Percentiles rank a stretch among this genome's conserved stretches.
Evolutionary conservation across 441 rosid genomes (phyloP).

Genomic region (Populus hybrid): DNA sequence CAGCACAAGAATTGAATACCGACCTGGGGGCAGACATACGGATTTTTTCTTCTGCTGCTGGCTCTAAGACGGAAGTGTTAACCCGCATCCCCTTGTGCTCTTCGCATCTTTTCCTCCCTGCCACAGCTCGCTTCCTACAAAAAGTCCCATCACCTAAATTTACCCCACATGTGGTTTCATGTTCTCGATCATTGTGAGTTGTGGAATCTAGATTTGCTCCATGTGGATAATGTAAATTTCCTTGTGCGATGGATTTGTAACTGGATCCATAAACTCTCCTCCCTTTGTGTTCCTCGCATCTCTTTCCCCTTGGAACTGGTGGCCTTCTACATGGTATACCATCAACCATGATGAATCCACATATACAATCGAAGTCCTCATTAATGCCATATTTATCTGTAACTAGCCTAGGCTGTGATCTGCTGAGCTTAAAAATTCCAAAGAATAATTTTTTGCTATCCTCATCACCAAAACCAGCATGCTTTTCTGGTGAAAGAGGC

Average conservation of each 20-base stretch:
- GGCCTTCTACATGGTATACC: constrained; percentile 45
- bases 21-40: no score
- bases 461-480: constrained; percentile 26
- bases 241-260: constrained; percentile 7
- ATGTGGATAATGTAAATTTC: constrained; percentile 13
- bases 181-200: not conserved
- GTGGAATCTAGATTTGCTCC: constrained; percentile 13
- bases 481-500: constrained; percentile 22
- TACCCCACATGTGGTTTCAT: constrained; percentile 32
- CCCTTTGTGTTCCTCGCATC: constrained; percentile 71
- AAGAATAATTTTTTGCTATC: constrained; percentile 26
- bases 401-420: constrained; percentile 54
- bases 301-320: constrained; percentile 51
- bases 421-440: constrained; percentile 42
- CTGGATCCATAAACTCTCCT: constrained; percentile 31
- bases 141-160: constrained; percentile 35
- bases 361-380: constrained; percentile 29
- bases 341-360: constrained; percentile 54
- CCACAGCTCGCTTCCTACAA: constrained; percentile 32
- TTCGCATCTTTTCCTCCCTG: constrained; percentile 46
- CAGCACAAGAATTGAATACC: no score
- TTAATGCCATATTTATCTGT: constrained; percentile 23
- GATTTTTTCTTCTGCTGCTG: no score
- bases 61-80: constrained; percentile 8
- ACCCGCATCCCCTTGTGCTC: constrained; percentile 49